Evolutionary conservation across 768 basidiomycete species (phyloP).

Genomic region (Agrocybe chaxingu): DNA sequence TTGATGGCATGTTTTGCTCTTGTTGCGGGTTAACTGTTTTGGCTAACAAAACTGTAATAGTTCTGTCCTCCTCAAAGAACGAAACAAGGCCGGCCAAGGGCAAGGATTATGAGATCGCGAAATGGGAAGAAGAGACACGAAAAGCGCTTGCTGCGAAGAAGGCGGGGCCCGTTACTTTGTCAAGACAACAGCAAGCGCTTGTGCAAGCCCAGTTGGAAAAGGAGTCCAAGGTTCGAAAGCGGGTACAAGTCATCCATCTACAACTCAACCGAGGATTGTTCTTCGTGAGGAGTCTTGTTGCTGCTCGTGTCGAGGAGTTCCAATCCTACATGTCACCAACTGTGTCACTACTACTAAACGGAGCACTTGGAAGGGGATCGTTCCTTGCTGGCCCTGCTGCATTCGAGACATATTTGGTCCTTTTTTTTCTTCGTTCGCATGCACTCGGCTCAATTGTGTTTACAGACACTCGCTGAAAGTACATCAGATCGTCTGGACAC

Average conservation of each 20-base stretch:
- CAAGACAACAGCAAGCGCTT: conserved; percentile 83
- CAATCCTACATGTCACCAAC: conserved; percentile 55
- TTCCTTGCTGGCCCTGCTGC: conserved; percentile 59
- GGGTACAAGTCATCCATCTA: conserved; percentile 51
- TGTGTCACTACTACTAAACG: conserved; percentile 58
- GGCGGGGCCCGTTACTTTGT: conserved; percentile 50
- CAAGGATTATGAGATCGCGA: conserved; percentile 84
- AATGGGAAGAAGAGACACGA: conserved; percentile 95
- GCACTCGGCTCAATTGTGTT: not conserved
- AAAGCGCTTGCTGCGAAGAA: conserved; percentile 83
- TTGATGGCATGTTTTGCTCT: conserved; percentile 59
- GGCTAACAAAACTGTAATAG: conserved; percentile 31
- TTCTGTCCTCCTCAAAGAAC: conserved; percentile 60
- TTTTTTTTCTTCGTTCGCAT: conserved; percentile 19
- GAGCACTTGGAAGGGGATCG: conserved; percentile 57
- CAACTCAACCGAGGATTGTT: conserved; percentile 64
- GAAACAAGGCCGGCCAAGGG: conserved; percentile 60
- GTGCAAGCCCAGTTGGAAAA: conserved; percentile 81
- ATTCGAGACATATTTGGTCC: conserved; percentile 78
- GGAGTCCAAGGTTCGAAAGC: conserved; percentile 65
- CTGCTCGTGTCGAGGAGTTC: conserved; percentile 47
- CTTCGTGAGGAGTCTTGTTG: conserved; percentile 63
- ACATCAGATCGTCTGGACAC: conserved; percentile 73
- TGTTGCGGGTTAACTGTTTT: not conserved
- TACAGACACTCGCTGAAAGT: conserved; percentile 49